Conservation (phyloP, 805 yeast species). For the Cyberlindnera americana region DNA sequence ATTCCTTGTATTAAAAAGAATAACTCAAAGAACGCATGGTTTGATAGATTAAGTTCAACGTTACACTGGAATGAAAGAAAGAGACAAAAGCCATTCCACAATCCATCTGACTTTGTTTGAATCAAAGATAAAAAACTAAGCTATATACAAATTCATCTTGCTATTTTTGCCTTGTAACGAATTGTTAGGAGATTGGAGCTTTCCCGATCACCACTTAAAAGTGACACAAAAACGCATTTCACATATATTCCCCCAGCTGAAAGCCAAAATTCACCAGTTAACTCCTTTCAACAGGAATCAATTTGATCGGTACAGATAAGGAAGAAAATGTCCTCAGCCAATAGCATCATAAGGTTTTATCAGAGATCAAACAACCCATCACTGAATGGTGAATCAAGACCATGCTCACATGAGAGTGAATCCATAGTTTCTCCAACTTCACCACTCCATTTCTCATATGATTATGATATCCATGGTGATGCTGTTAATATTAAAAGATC, state of each 20-base stretch:
- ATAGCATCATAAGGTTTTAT: neutral
- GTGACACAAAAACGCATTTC: conserved; percentile 1
- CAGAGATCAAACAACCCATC: neutral
- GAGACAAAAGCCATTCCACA: conserved; percentile 28
- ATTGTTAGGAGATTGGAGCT: neutral
- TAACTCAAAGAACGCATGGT: conserved; percentile 29
- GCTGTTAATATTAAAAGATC: too few species aligned
- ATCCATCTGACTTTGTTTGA: neutral
- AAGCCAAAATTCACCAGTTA: too few species aligned
- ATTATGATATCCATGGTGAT: neutral
- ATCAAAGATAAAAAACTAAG: neutral
- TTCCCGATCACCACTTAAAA: too few species aligned
- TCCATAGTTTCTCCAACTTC: too few species aligned
- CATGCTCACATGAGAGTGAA: neutral
- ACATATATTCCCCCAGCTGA: neutral
- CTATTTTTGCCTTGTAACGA: neutral
- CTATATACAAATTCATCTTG: neutral
- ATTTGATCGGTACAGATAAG: too few species aligned
- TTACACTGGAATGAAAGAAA: conserved; percentile 35
- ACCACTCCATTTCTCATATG: neutral
- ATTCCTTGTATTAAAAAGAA: conserved; percentile 28
- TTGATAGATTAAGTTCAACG: conserved; percentile 32
- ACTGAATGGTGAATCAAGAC: neutral
- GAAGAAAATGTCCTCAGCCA: too few species aligned
- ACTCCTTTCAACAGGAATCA: too few species aligned